Base-by-base conservation (phyloP, 345 rosid genomes). In the Atalantia buxifolia region DNA sequence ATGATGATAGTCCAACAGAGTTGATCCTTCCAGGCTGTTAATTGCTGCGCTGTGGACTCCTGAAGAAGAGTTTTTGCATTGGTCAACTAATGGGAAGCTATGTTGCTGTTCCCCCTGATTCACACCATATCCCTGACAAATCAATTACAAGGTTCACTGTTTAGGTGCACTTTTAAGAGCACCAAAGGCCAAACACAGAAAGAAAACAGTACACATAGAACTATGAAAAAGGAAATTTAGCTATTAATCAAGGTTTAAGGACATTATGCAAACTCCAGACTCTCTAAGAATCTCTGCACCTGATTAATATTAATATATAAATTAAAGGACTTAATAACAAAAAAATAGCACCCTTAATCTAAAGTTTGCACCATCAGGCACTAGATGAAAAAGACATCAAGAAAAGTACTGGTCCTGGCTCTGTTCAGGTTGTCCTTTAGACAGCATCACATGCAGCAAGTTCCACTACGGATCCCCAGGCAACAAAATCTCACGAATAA, bases 71-170 rank as follows among this genome's bases (percentile, higher is more conserved):
- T 83, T 87, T 83, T 90, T 92, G 89, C 92, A 80, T 1, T 87
- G 89, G 81, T 81, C 90, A 81, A 81, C 81, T 27, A 88, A 81
- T 27, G 91, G 72, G 74, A 91, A 86, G 66, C 80, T 83, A 38
- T 80, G 89, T 35, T 89, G 89, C 55, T 90, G 85, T 68, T 94
- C 92, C 74, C 87, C 93, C 66, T 80, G 93, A 78, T 80, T 90
- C 82, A 87, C 65, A 73, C 75, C 84, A 85, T 80, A 88, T 83
- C 80, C 92, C 98, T 92, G 87, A 68, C 74, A 80, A 55, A 72
- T 72, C 36, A 78, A 72, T 25, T 16, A 69, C 56, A 62, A 53
- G 66, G 79, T 76, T 55, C 69, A 59, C 61, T 66, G 14, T 22
- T 76, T 10, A 75, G 67, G 57, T 64, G 38, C 36, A 61, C 63